Base-by-base conservation (phyloP, 306 rosid species). In the Cyclanthera cordifolia region DNA sequence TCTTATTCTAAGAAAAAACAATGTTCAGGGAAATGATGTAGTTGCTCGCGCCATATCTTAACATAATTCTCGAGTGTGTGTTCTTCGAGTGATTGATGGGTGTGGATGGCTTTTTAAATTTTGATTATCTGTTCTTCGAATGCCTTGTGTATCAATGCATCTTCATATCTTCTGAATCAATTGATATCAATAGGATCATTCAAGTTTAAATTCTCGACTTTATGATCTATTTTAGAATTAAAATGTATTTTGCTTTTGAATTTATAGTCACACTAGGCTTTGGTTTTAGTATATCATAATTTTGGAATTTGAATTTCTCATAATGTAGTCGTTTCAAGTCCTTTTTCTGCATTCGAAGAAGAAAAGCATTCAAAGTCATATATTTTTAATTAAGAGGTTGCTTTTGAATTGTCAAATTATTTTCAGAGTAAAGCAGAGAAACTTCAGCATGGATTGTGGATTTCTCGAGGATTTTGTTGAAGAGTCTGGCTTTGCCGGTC, bases 371-470 rank as follows among this genome's bases (percentile, higher is more conserved):
- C n/a, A n/a, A n/a, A n/a, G n/a, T 65, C 53, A 27, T 19, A 13
- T 78, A n/a, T 53, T 64, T 67, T 54, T 37, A 10, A 16, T 48
- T 45, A 16, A 41, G 75, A 49, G 28, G 67, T 58, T 74, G 30
- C 78, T 77, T 24, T 45, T 46, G 72, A 49, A 17, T 74, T 64
- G 52, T 27, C 20, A 3, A 17, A 49, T 5, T 58, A 47, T 72
- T 69, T 69, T 73, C 84, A 90, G 95, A 82, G 19, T 52, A 57
- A 70, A 68, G 72, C 51, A 55, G 71, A 19, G 46, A 30, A 76
- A 25, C 58, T 49, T 6, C 60, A 53, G 54, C 55, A 51, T 54
- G 63, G 55, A 70, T 6, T 46, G 54, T 25, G 51, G 50, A 65
- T 81, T 47, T 48, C 72, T 54, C 54, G 4, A 32, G 19, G 58